Conservation (phyloP, 257 asterid genomes). For the Capsicum chinense region DNA sequence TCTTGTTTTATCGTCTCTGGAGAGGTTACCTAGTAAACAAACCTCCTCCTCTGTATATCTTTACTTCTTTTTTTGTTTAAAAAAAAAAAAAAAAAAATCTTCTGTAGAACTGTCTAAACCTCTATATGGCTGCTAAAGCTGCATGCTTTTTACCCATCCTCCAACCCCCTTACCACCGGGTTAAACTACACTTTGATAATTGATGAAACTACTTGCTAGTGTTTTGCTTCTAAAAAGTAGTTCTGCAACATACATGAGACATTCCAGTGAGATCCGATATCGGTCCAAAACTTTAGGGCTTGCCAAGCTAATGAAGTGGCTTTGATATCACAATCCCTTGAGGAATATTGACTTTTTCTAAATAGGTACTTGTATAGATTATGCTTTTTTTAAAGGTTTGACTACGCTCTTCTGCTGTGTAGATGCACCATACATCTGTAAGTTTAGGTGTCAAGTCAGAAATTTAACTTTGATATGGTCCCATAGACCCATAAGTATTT, state of each 20-base stretch:
- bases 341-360: constrained; percentile 10
- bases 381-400: not conserved
- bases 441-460: not conserved
- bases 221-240: not conserved
- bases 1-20: not conserved
- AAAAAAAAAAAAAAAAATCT: not conserved
- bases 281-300: not conserved
- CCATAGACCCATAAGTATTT: not conserved
- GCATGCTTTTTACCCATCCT: not conserved
- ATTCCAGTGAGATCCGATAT: not conserved
- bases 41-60: not conserved
- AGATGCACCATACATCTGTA: not conserved
- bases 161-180: not conserved
- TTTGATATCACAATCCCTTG: not conserved
- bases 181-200: not conserved
- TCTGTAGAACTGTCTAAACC: constrained; percentile 2
- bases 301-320: constrained; percentile 7
- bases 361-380: constrained; percentile 15
- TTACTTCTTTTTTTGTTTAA: not conserved
- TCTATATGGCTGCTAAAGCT: not conserved
- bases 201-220: not conserved
- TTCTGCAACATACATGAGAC: constrained; percentile 17
- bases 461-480: constrained; percentile 16
- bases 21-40: not conserved
- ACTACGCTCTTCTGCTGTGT: constrained; percentile 2